phyloP scores from a whole-genome alignment of 805 yeast genomes.

The Ogataea nakhonphanomensis region DNA sequence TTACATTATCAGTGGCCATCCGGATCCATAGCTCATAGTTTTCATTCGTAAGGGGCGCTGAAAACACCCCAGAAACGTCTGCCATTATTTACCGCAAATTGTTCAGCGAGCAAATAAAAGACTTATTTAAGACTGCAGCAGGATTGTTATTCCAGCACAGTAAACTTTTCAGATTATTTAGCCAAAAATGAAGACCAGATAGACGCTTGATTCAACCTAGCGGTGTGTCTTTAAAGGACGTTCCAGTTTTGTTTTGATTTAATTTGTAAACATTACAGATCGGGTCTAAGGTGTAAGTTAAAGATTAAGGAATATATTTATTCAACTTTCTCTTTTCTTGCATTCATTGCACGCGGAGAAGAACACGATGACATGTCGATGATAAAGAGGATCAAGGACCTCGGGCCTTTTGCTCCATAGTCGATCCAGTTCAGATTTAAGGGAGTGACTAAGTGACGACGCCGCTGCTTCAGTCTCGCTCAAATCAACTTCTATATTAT shows the following conservation, averaged over 20 bases:
- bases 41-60: conserved; percentile 31
- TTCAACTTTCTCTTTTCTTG: background rate
- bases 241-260: conserved; percentile 11
- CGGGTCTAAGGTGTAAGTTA: conserved; percentile 6
- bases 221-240: background rate
- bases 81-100: conserved; percentile 13
- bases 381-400: conserved; percentile 13
- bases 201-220: background rate
- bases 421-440: background rate
- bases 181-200: no score
- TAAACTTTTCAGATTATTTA: background rate
- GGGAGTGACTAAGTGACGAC: background rate
- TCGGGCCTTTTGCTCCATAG: conserved; percentile 2
- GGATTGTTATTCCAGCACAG: background rate
- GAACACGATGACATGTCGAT: conserved; percentile 14
- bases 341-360: conserved; percentile 15
- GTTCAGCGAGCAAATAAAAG: background rate
- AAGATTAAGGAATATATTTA: background rate
- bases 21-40: conserved; percentile 79
- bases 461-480: conserved; percentile 5
- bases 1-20: conserved; percentile 66
- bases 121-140: background rate
- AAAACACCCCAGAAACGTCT: conserved; percentile 16
- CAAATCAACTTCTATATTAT: background rate
- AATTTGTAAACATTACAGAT: conserved; percentile 6